Evolutionary conservation across 805 yeast genomes (phyloP).

Genomic region (Blastobotrys terrestris): DNA sequence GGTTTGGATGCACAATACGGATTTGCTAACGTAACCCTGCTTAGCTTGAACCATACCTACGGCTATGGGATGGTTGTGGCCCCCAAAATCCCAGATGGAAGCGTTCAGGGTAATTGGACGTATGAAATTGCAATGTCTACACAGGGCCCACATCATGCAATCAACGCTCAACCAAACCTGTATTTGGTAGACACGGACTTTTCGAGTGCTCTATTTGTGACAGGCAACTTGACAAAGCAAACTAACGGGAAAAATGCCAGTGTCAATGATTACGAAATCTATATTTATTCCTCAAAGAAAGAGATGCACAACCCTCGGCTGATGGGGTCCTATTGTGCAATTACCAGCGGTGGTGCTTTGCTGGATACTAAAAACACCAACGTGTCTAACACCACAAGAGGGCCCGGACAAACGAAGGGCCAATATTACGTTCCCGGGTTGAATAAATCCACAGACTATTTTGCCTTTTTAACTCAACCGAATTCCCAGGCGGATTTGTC

Average conservation of each 20-base stretch:
- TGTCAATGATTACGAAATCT: slow-evolving; percentile 17
- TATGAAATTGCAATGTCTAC: slow-evolving; percentile 54
- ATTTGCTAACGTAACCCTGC: slow-evolving; percentile 23
- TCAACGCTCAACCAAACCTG: slow-evolving; percentile 16
- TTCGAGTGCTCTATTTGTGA: slow-evolving; percentile 56
- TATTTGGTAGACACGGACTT: slow-evolving; percentile 64
- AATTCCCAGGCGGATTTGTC: slow-evolving; percentile 21
- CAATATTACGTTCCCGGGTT: slow-evolving; percentile 59
- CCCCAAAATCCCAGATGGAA: slow-evolving; percentile 2
- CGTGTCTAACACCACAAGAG: slow-evolving; percentile 36
- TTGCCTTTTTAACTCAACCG: slow-evolving; percentile 56
- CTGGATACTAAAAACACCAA: slow-evolving; percentile 29
- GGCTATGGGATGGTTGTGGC: slow-evolving; percentile 14
- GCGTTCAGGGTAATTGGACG: slow-evolving; percentile 38
- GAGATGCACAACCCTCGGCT: slow-evolving; percentile 6
- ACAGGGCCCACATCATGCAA: slow-evolving; percentile 9
- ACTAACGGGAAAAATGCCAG: slow-evolving; percentile 6
- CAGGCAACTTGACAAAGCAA: slow-evolving; percentile 42
- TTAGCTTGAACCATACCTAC: slow-evolving; percentile 11
- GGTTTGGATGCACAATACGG: slow-evolving; percentile 22
- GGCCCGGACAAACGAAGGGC: slow-evolving; percentile 42
- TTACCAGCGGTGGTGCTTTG: slow-evolving; percentile 45
- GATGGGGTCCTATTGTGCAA: slow-evolving; percentile 61
- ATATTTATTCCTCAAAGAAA: slow-evolving; percentile 11
- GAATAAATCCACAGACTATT: slow-evolving; percentile 53